Evolutionary conservation across 257 asterid species (phyloP).

Genomic region (Lantana camara): DNA sequence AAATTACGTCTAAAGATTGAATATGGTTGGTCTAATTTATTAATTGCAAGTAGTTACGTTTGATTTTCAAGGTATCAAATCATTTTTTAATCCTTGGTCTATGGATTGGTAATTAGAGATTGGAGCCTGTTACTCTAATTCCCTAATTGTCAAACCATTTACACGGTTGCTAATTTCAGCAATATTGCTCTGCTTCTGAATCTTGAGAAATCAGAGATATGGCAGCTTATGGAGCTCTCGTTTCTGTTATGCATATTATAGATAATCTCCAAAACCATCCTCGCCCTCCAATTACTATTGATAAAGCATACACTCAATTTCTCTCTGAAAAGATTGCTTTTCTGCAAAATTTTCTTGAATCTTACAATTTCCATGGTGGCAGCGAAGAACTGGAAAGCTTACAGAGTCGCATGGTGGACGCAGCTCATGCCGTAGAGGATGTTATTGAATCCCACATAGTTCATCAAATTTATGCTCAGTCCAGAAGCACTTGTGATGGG

Average conservation of each 20-base stretch:
- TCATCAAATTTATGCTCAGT: constrained; percentile 4
- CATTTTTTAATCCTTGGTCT: too few species aligned
- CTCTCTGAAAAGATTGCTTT: constrained; percentile 2
- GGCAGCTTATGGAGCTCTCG: constrained; percentile 12
- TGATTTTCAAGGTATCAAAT: too few species aligned
- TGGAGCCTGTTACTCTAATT: too few species aligned
- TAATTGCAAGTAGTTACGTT: too few species aligned
- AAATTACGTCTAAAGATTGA: too few species aligned
- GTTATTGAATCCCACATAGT: constrained; percentile 6
- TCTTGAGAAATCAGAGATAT: too few species aligned
- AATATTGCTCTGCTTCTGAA: too few species aligned
- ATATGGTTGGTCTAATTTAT: too few species aligned
- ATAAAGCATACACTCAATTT: background rate
- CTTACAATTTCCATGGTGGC: background rate
- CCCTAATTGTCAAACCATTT: too few species aligned
- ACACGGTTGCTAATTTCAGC: too few species aligned
- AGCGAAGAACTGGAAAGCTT: background rate
- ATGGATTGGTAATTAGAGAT: too few species aligned
- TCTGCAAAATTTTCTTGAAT: constrained; percentile 25
- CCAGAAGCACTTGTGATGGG: too few species aligned
- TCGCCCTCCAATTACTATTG: background rate
- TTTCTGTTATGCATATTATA: constrained; percentile 14
- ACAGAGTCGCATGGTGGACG: constrained; percentile 20
- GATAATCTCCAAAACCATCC: constrained; percentile 13
- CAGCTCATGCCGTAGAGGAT: constrained; percentile 17